phyloP scores from a whole-genome alignment of 306 rosid species.

The Glycine latifolia region DNA sequence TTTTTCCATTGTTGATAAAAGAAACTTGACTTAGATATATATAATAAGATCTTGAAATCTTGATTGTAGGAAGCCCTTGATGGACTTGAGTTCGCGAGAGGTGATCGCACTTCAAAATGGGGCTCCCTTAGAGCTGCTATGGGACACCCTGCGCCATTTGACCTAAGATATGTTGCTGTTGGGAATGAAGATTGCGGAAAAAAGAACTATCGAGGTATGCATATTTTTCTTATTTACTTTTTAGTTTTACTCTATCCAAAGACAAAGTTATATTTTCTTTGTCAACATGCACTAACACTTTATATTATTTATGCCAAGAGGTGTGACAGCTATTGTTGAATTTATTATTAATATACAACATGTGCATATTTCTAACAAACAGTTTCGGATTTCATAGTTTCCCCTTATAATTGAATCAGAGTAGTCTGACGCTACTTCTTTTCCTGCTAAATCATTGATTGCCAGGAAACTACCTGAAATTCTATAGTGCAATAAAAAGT shows the following conservation, averaged over 20 bases:
- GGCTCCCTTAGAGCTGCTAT: slow-evolving; percentile 82
- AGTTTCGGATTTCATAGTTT: slow-evolving; percentile 8
- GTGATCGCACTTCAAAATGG: slow-evolving; percentile 78
- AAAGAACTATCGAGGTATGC: slow-evolving; percentile 76
- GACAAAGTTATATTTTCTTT: slow-evolving; percentile 20
- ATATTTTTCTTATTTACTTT: slow-evolving; percentile 21
- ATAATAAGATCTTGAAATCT: slow-evolving; percentile 17
- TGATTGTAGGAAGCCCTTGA: slow-evolving; percentile 89
- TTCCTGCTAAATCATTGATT: slow-evolving; percentile 36
- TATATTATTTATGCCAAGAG: slow-evolving; percentile 17
- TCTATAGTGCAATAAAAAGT: slow-evolving; percentile 68
- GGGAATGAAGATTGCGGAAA: slow-evolving; percentile 96
- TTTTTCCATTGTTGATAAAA: neutral
- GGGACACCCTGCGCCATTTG: slow-evolving; percentile 95
- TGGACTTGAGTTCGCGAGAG: slow-evolving; percentile 93
- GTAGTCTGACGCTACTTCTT: slow-evolving; percentile 24
- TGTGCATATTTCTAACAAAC: slow-evolving; percentile 13
- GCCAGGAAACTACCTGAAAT: slow-evolving; percentile 86
- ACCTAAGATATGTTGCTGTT: slow-evolving; percentile 81
- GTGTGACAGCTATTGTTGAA: slow-evolving; percentile 5
- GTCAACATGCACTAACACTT: slow-evolving; percentile 17
- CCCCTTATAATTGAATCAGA: neutral
- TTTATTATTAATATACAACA: slow-evolving; percentile 16
- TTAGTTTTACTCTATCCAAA: neutral
- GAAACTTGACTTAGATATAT: neutral